Evolutionary conservation across 768 basidiomycete species (phyloP), one percentile per base, ranked within the genome.

Genomic region (Kwoniella pini): DNA sequence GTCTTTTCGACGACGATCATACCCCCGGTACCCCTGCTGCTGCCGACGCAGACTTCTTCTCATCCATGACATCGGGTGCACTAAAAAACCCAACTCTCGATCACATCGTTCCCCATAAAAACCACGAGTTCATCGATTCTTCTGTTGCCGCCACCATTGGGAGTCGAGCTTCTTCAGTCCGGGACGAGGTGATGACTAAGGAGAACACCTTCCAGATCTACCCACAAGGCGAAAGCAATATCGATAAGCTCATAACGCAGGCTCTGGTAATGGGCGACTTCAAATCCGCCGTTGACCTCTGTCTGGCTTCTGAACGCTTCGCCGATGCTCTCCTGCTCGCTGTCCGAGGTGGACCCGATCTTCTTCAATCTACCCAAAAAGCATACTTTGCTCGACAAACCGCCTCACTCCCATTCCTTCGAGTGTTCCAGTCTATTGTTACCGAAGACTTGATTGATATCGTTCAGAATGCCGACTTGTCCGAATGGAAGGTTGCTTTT

Each of bases 241-340:
- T 87, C 0, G 94, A 98, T 71, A 83, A 86, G 19, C 82, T 99
- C 15, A 84, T 98, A 66, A 96, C 95, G 1, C 91, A 91, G 72
- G 90, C 95, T 2, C 83, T 98, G 38, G 91, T 99, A 1, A 82
- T 98, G 10, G 95, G 96, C n/a, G 94, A 99, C 77, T 98, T 97
- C 65, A 84, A 85, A 68, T 88, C 87, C 15, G 95, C 96, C 1
- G 96, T 98, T 17, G 86, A 89, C 2, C 82, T 98, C 1, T 96
- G 94, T 77, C 83, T 98, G 15, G 88, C 91, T 0, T 85, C 87
- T 0, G 89, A 92, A 51, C 85, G 94, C 28, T 97, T 86, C 69
- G 94, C 96, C 0, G 96, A 99, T 72, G 96, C 96, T 0, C 88
- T 98, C 52, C 82, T 99, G 12, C 85, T 98, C 12, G 91, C 96